Conservation (phyloP, 345 rosid genomes). For the Raphanus raphanistrum region DNA sequence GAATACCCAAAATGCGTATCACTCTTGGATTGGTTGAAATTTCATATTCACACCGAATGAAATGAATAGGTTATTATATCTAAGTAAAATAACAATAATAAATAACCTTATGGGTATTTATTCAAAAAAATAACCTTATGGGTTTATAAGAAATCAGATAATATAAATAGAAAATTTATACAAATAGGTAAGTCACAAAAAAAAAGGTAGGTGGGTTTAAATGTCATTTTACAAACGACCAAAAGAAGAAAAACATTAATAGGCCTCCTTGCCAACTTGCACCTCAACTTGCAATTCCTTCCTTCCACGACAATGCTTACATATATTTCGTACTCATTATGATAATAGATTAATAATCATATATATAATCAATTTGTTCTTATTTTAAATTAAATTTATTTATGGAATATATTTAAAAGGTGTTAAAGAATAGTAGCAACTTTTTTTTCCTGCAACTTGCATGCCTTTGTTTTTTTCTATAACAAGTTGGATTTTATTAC, state of each 20-base stretch:
- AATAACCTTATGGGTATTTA: neutral
- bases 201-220: conserved; percentile 32
- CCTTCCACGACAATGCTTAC: conserved; percentile 38
- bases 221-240: conserved; percentile 39
- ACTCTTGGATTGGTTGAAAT: conserved; percentile 9
- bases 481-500: conserved; percentile 45
- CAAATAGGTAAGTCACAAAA: neutral
- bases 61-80: neutral
- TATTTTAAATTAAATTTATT: neutral
- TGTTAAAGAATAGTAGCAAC: conserved; percentile 30
- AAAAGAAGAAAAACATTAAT: conserved; percentile 38
- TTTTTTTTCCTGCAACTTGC: conserved; percentile 39
- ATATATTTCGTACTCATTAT: conserved; percentile 36
- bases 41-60: conserved; percentile 13
- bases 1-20: conserved; percentile 6
- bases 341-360: conserved; percentile 26
- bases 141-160: neutral
- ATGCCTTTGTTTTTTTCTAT: conserved; percentile 38
- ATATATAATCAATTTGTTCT: conserved; percentile 27
- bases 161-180: neutral
- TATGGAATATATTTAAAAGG: conserved; percentile 29
- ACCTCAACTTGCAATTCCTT: conserved; percentile 49
- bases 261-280: conserved; percentile 52
- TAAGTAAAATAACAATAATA: neutral
- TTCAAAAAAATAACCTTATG: neutral